Percentiles rank a stretch among this genome's conserved stretches.
Evolutionary conservation across 2,329 filamentous ascomycete genomes (phyloP).

Genomic region (Fusarium protoensiforme): DNA sequence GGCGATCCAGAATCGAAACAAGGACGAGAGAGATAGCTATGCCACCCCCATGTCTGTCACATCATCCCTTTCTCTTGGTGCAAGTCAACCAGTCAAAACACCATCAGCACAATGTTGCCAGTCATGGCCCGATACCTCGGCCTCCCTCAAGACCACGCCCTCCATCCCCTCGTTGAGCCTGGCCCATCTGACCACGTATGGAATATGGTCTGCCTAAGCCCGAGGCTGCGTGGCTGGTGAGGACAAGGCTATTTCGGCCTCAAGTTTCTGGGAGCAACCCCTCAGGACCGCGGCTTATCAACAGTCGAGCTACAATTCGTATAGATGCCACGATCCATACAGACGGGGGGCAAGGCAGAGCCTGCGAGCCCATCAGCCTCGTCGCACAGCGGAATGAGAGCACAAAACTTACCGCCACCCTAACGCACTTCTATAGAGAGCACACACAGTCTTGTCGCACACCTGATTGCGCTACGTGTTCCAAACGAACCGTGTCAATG

Average conservation of each 20-base stretch:
- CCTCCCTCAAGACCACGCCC: not conserved
- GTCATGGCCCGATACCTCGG: not conserved
- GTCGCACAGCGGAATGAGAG: not conserved
- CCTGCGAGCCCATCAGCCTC: not conserved
- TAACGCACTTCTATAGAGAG: not conserved
- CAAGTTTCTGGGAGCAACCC: not conserved
- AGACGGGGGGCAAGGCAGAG: not conserved
- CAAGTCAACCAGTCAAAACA: not conserved
- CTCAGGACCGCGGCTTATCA: not conserved
- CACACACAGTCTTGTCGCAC: not conserved
- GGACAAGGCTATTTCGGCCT: not conserved
- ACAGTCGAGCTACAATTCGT: not conserved
- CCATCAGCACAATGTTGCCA: not conserved
- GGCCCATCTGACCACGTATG: not conserved
- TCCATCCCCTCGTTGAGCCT: not conserved
- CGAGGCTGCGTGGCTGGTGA: not conserved
- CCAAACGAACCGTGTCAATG: not conserved
- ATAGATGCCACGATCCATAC: not conserved
- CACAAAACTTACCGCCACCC: not conserved
- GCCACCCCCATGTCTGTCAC: not conserved
- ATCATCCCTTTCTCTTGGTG: not conserved
- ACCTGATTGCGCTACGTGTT: not conserved
- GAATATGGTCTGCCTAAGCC: not conserved
- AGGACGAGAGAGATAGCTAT: too few relatives aligned
- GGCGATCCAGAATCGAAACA: too few relatives aligned